Base-by-base conservation (phyloP, 2,329 filamentous ascomycete genomes). In the Aspergillus nomiae region DNA sequence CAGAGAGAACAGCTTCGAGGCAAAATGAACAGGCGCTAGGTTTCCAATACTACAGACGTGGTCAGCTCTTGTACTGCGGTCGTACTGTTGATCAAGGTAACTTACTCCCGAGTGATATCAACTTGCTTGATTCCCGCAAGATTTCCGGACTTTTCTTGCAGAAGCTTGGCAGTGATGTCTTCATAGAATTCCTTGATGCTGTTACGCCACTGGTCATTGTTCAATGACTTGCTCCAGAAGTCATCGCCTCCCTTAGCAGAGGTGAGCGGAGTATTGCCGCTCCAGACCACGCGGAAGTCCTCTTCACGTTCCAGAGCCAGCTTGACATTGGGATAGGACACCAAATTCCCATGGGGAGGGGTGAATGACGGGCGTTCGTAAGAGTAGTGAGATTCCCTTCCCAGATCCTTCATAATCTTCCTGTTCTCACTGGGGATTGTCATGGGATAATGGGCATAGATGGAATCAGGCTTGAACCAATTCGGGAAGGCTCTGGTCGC, bases 401-500 rank as follows among this genome's bases (percentile, higher is more conserved):
- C 86, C 6, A 95, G 82, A 54, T 87, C 82, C 50, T 85, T 87
- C 67, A 93, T 83, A 65, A 94, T 93, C 65, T 85, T 87, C 62
- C 84, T 78, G 76, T 92, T 95, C 73, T 94, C 91, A 0, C 82
- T 80, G 0, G 92, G 92, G 2, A 90, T 88, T 3, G 86, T 88
- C 71, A 89, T 85, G 51, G 89, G 91, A 72, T 90, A 93, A 73
- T 94, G 91, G 0, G 90, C 92, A 67, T 94, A 96, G 60, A 94
- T 87, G 0, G 90, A 93, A 79, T 95, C 89, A 24, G 83, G 78
- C 73, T 86, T 87, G 83, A 94, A 94, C 78, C 92, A 90, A 67
- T 90, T 85, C 0, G 92, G 92, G 82, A 96, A 92, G 0, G 91
- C 90, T 6, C 90, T 86, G 41, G 92, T 82, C 74, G 94, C 90